Evolutionary conservation across 441 rosid species (phyloP).

Genomic region (Jatropha podagrica): DNA sequence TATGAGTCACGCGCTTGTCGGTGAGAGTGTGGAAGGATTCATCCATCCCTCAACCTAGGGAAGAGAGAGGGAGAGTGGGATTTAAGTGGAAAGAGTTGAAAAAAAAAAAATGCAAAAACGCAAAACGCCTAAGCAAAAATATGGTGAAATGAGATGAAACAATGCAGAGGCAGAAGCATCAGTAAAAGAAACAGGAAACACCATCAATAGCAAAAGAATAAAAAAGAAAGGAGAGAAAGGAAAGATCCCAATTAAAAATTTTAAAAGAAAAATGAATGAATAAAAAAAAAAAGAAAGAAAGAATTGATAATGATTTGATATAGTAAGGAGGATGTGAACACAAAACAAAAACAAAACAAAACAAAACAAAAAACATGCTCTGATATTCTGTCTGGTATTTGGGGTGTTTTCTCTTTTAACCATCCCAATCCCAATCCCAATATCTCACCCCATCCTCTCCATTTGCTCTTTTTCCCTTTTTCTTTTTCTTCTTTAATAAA

Average conservation of each 20-base stretch:
- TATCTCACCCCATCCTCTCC: slow-evolving; percentile 7
- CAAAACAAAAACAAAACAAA: slow-evolving; percentile 13
- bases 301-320: not conserved
- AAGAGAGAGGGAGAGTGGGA: slow-evolving; percentile 12
- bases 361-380: slow-evolving; percentile 26
- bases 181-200: slow-evolving; percentile 18
- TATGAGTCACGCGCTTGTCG: not conserved
- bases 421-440: slow-evolving; percentile 24
- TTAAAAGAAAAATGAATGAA: not conserved
- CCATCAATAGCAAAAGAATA: not conserved
- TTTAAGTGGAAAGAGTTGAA: slow-evolving; percentile 10
- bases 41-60: not conserved
- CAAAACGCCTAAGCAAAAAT: not conserved
- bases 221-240: not conserved
- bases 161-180: not conserved
- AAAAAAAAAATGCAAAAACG: not conserved
- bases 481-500: slow-evolving; percentile 2
- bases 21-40: not conserved
- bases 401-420: slow-evolving; percentile 43
- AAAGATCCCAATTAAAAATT: not conserved
- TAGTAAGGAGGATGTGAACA: slow-evolving; percentile 1
- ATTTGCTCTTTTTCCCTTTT: not conserved
- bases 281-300: slow-evolving; percentile 5
- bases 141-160: not conserved
- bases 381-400: slow-evolving; percentile 73